A percentile compares a stretch with the other conserved stretches of the same genome.
phyloP scores from a whole-genome alignment of 2,329 filamentous ascomycete genomes.

The Trichoderma atrobrunneum region DNA sequence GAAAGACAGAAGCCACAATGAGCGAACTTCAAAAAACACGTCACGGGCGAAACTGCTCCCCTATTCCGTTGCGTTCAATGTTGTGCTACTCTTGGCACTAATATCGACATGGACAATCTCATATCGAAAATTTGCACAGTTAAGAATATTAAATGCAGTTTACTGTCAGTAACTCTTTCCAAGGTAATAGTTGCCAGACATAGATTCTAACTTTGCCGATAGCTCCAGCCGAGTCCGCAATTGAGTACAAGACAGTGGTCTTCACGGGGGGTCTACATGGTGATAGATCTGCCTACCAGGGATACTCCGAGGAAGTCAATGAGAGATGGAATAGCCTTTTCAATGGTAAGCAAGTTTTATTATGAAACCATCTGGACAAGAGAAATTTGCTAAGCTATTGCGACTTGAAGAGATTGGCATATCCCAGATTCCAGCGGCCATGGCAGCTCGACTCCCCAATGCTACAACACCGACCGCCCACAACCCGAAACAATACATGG shows the following conservation, averaged over 20 bases:
- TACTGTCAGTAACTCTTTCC: background rate
- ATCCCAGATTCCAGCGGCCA: slow-evolving; percentile 53
- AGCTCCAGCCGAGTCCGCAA: slow-evolving; percentile 47
- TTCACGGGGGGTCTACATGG: slow-evolving; percentile 46
- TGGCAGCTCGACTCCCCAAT: slow-evolving; percentile 51
- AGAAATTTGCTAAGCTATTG: background rate
- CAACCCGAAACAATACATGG: slow-evolving; percentile 52
- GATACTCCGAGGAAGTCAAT: slow-evolving; percentile 53
- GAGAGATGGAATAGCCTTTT: slow-evolving; percentile 54
- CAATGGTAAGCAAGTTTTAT: slow-evolving; percentile 8
- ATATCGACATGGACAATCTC: background rate
- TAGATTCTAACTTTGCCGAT: background rate
- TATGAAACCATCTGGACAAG: background rate
- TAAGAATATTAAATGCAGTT: background rate
- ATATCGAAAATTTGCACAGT: background rate
- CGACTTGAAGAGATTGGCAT: slow-evolving; percentile 46
- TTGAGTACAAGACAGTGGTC: slow-evolving; percentile 49
- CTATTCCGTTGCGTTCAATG: background rate
- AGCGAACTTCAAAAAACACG: background rate
- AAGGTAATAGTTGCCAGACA: background rate
- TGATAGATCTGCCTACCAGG: slow-evolving; percentile 50
- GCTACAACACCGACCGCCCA: slow-evolving; percentile 52
- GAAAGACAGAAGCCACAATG: background rate
- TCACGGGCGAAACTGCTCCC: background rate
- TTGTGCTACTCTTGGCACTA: background rate